Conservation (phyloP, 257 asterid genomes). For the Ilex asprella region DNA sequence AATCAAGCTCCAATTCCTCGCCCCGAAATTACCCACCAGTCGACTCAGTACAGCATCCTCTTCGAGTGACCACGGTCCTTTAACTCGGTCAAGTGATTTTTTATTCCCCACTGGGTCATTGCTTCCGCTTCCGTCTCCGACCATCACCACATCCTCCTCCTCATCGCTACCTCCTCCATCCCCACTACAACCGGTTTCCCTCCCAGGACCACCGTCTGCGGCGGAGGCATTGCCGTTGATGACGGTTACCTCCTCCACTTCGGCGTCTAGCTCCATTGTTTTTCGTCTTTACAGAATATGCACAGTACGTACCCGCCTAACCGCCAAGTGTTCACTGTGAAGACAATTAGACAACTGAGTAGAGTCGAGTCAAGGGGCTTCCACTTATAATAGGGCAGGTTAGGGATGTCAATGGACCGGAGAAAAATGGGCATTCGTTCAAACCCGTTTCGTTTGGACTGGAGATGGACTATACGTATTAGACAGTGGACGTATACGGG, state of each 20-base stretch:
- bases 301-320: too few species aligned
- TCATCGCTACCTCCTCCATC: slow-evolving; percentile 4
- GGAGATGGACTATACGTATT: too few species aligned
- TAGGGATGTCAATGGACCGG: too few species aligned
- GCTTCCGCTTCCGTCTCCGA: slow-evolving; percentile 26
- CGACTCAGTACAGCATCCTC: slow-evolving; percentile 68
- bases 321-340: too few species aligned
- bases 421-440: too few species aligned
- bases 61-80: slow-evolving; percentile 93
- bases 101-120: slow-evolving; percentile 24
- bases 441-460: too few species aligned
- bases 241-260: background rate
- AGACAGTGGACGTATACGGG: too few species aligned
- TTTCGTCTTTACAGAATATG: too few species aligned
- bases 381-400: too few species aligned
- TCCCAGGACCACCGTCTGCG: background rate
- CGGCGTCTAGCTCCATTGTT: slow-evolving; percentile 1
- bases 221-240: background rate
- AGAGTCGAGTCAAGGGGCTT: too few species aligned
- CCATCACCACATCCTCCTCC: slow-evolving; percentile 21
- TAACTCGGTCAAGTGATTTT: slow-evolving; percentile 51
- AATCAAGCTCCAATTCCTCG: slow-evolving; percentile 82
- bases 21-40: slow-evolving; percentile 62
- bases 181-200: background rate
- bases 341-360: too few species aligned